A percentile compares a stretch with the other conserved stretches of the same genome.
Conservation (phyloP, 139 green algal genomes). For the Chlamydomonas urium region DNA sequence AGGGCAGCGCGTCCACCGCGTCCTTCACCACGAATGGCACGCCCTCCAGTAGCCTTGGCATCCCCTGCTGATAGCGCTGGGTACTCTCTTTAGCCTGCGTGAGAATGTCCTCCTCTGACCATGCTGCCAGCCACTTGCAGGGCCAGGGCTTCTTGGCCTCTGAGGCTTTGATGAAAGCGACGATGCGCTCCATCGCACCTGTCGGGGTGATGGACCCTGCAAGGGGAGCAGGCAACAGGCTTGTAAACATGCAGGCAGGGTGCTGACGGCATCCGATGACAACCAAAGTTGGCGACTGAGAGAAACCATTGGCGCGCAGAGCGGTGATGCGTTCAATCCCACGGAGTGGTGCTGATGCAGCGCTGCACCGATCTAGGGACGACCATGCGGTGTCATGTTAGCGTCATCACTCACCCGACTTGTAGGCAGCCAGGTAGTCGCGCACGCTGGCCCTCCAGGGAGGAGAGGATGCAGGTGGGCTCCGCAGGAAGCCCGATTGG, state of each 20-base stretch:
- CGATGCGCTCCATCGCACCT: neutral
- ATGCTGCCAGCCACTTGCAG: slow-evolving; percentile 5
- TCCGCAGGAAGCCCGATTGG: neutral
- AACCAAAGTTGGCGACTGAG: neutral
- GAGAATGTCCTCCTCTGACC: slow-evolving; percentile 9
- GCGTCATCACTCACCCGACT: neutral
- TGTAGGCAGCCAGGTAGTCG: slow-evolving; percentile 11
- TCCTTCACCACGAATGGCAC: slow-evolving; percentile 86
- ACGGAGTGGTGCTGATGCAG: too few relatives aligned
- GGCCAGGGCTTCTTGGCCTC: neutral
- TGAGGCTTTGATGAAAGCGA: slow-evolving; percentile 8
- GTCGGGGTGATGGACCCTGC: slow-evolving; percentile 1
- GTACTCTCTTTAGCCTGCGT: slow-evolving; percentile 1
- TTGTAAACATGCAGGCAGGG: neutral
- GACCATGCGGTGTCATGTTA: neutral
- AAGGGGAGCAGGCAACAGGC: neutral
- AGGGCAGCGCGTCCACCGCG: slow-evolving; percentile 55
- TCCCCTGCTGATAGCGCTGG: neutral
- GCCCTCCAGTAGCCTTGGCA: neutral
- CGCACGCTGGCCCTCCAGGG: slow-evolving; percentile 6
- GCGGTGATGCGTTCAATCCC: neutral
- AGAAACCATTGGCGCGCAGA: neutral
- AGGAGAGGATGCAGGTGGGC: neutral
- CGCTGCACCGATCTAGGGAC: too few relatives aligned
- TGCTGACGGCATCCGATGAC: neutral